Evolutionary conservation across 345 rosid genomes (phyloP), one percentile per base, ranked within the genome.

Genomic region (Sonneratia alba): DNA sequence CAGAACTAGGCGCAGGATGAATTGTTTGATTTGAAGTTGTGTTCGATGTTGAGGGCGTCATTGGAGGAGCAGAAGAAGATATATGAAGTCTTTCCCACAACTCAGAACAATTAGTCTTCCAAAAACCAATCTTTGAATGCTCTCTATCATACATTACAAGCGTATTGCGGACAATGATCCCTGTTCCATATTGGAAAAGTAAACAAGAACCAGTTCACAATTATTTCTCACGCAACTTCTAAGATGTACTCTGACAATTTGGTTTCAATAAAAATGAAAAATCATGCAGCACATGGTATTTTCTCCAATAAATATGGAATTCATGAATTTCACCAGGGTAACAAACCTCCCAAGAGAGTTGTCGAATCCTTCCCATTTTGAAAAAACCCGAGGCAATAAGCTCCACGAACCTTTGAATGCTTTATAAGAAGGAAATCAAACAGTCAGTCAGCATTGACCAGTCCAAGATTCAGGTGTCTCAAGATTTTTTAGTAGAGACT

Each of bases 41-140:
- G 37, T 70, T 61, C 19, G 84, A 64, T 77, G 88, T 72, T 69
- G 85, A 75, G 68, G 84, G 80, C 53, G 73, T 63, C 57, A 83
- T 81, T 21, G 91, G 76, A 27, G 81, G 77, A 73, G 81, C 82
- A 79, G 77, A 79, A 75, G 79, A 79, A 76, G 79, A 77, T 38
- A 80, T 49, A 57, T 87, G 86, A 76, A 92, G 87, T 81, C 88
- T 90, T 82, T 86, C 88, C 83, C 93, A 90, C 73, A 95, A 76
- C 81, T 89, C 89, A 1, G 97, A 91, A 78, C 99, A 95, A 75
- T 95, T 92, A 27, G 99, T 95, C 86, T 93, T 95, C 99, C 97
- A 90, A 72, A 95, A 95, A 42, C 99, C 99, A 69, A 92, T 83
- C 77, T 83, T 89, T 38, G 89, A 83, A 79, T 89, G 83, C 77